phyloP scores from a whole-genome alignment of 805 yeast genomes.

The Sporopachydermia lactativora region DNA sequence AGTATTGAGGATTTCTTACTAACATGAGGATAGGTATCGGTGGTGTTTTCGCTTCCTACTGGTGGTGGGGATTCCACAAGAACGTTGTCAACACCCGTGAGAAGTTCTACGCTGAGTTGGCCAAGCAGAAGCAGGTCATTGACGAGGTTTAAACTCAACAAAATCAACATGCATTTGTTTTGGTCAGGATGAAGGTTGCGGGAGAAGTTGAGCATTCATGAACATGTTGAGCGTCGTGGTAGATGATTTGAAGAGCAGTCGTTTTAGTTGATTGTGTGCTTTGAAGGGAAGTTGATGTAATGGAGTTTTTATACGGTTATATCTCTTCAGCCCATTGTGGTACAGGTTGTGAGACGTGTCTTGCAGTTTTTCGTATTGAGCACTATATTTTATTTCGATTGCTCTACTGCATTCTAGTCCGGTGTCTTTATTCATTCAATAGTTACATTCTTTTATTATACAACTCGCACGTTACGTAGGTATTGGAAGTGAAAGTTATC shows the following conservation, averaged over 20 bases:
- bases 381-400: too few relatives aligned
- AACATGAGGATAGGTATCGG: constrained; percentile 28
- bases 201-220: background rate
- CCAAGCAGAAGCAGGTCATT: constrained; percentile 42
- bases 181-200: constrained; percentile 2
- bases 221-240: too few relatives aligned
- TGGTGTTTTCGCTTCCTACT: constrained; percentile 47
- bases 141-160: constrained; percentile 22
- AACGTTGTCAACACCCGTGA: constrained; percentile 64
- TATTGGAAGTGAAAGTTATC: too few relatives aligned
- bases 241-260: too few relatives aligned
- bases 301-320: too few relatives aligned
- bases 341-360: too few relatives aligned
- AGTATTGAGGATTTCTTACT: background rate
- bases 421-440: background rate
- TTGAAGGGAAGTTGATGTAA: too few relatives aligned
- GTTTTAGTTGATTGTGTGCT: too few relatives aligned
- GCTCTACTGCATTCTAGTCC: too few relatives aligned
- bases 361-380: too few relatives aligned
- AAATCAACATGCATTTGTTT: constrained; percentile 17
- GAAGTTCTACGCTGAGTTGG: constrained; percentile 66
- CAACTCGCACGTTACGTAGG: too few relatives aligned
- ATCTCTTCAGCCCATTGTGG: too few relatives aligned
- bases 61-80: constrained; percentile 85
- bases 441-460: background rate